Evolutionary conservation across 441 rosid genomes (phyloP).

Genomic region (Biscutella laevigata): DNA sequence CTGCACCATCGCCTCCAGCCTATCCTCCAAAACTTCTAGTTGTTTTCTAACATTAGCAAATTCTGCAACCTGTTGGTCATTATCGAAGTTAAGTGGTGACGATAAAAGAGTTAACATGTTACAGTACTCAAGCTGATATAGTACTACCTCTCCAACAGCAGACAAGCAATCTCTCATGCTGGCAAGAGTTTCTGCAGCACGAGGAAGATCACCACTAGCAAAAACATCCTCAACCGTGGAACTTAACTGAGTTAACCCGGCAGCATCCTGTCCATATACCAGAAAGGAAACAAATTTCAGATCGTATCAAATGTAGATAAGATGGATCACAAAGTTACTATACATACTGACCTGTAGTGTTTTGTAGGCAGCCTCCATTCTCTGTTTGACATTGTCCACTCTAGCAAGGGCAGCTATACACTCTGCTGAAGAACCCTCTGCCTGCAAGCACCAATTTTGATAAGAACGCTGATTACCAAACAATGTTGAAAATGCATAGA

Average conservation of each 20-base stretch:
- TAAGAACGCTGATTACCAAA: not conserved
- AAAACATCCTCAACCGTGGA: constrained; percentile 98
- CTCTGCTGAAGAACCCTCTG: constrained; percentile 93
- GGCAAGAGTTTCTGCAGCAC: constrained; percentile 97
- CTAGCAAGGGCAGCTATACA: constrained; percentile 88
- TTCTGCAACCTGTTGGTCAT: constrained; percentile 71
- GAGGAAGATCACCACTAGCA: constrained; percentile 95
- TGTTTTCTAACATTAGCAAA: constrained; percentile 95
- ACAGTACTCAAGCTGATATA: not conserved
- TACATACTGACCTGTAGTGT: constrained; percentile 63
- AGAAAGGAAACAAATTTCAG: constrained; percentile 1
- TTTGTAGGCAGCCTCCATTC: constrained; percentile 93
- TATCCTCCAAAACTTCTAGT: constrained; percentile 88
- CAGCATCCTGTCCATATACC: constrained; percentile 64
- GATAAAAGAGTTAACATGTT: not conserved
- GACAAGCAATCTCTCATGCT: constrained; percentile 98
- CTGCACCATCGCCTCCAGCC: constrained; percentile 93
- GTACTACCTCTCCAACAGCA: constrained; percentile 88
- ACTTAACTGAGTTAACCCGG: constrained; percentile 89
- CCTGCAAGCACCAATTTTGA: constrained; percentile 31
- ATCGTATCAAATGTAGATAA: not conserved
- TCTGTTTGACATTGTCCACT: constrained; percentile 91
- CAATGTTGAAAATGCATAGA: not conserved
- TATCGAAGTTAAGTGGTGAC: not conserved
- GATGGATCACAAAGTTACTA: not conserved